phyloP scores from a whole-genome alignment of 2,329 filamentous ascomycete genomes.

The Trichoderma asperellum region DNA sequence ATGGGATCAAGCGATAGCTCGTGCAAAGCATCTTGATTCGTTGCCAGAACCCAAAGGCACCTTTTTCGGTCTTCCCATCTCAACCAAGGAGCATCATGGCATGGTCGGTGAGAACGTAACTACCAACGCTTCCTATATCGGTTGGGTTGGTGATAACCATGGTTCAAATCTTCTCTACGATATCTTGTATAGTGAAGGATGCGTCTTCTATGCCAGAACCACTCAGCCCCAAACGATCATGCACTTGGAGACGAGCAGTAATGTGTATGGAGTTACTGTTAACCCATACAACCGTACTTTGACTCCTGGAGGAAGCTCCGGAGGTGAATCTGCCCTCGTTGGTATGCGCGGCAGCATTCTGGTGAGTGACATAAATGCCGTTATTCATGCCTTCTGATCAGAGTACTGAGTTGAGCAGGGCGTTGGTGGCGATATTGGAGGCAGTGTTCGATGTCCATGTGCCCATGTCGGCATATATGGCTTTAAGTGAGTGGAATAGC shows the following conservation, averaged over 20 bases:
- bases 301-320: conserved; percentile 66
- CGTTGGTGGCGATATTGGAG: conserved; percentile 49
- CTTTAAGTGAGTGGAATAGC: conserved; percentile 6
- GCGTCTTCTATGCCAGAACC: conserved; percentile 65
- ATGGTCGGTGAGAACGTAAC: conserved; percentile 38
- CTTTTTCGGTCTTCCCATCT: conserved; percentile 44
- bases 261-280: conserved; percentile 64
- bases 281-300: conserved; percentile 66
- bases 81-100: conserved; percentile 44
- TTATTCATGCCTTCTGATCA: neutral
- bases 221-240: conserved; percentile 65
- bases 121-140: conserved; percentile 34
- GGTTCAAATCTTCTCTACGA: conserved; percentile 42
- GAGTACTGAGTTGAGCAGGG: conserved; percentile 29
- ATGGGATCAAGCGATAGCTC: conserved; percentile 43
- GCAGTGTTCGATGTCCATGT: conserved; percentile 46
- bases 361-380: conserved; percentile 35
- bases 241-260: conserved; percentile 63
- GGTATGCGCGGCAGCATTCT: conserved; percentile 48
- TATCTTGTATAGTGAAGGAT: conserved; percentile 38
- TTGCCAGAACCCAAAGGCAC: conserved; percentile 40
- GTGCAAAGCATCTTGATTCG: conserved; percentile 41
- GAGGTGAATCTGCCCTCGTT: conserved; percentile 55
- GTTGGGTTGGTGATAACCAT: conserved; percentile 40
- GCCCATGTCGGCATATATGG: conserved; percentile 36